Base-by-base conservation (phyloP, 208 protist species). In the Plasmodiophora brassicae region DNA sequence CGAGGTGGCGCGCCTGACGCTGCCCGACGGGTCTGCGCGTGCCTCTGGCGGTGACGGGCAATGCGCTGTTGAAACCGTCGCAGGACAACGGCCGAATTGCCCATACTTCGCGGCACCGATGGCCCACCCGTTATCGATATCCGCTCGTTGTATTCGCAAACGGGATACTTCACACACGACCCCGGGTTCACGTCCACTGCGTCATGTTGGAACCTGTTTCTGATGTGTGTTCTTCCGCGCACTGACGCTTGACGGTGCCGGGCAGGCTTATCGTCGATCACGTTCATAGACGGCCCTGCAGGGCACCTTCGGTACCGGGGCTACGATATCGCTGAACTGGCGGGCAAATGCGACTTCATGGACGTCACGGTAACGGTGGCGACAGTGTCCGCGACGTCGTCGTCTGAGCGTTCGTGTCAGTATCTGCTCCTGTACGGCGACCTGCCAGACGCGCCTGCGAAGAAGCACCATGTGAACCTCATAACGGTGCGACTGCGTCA, bases 311-410 rank as follows among this genome's bases (percentile, higher is more conserved):
- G 45, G 1, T 65, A 86, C 43, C 5, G 84, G 46, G 84, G 84
- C 5, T 90, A 90, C 54, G 39, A 71, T n/a, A 90, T 90, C 35
- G 83, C 5, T 0, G 85, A 90, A 8, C 71, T 90, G 38, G 78
- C 84, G 0, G 1, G 10, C 0, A n/a, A 84, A 10, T 88, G 84
- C 88, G 44, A 38, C 88, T 90, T 90, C 54, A 57, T 46, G 35
- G 87, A 87, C 28, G 43, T 60, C 83, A 54, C 83, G 8, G 43
- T 86, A 86, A 14, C n/a, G 1, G 36, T 10, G 71, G 20, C 50
- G 10, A 14, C n/a, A 38, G 32, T 5, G 20, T 44, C 5, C 5
- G 65, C n/a, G 10, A 14, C 32, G 5, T 78, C 14, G 32, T 78
- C 41, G 5, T 78, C n/a, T 32, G 20, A 78, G 41, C 10, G 14